phyloP scores from a whole-genome alignment of 805 yeast genomes.

The Yarrowia deformans region DNA sequence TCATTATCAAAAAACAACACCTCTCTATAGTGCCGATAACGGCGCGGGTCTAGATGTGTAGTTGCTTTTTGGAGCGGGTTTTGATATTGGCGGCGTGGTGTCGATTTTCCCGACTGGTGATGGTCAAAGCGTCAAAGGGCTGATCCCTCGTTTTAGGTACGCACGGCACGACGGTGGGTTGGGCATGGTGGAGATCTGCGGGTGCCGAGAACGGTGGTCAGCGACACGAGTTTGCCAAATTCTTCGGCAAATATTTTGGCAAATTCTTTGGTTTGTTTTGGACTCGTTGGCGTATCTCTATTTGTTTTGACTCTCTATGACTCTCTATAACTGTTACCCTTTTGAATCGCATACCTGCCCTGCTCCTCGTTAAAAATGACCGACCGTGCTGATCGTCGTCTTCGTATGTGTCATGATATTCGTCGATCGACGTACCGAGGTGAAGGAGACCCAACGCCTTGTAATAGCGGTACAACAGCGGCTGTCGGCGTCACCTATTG shows the following conservation, averaged over 20 bases:
- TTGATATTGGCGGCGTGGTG: no score
- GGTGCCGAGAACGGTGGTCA: no score
- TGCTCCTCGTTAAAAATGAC: neutral
- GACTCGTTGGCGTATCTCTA: neutral
- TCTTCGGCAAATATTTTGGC: no score
- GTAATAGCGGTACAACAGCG: no score
- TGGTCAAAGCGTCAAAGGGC: neutral
- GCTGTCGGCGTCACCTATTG: neutral
- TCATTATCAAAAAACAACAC: neutral
- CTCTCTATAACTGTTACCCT: no score
- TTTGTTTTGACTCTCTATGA: no score
- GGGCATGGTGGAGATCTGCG: neutral
- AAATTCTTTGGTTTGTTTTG: neutral
- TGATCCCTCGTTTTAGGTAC: neutral
- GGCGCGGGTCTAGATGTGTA: neutral
- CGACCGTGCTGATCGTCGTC: neutral
- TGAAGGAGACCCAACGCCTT: no score
- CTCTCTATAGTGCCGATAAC: neutral
- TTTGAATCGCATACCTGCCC: no score
- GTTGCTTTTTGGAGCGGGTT: neutral
- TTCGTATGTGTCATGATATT: conserved; percentile 14
- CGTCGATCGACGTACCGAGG: neutral
- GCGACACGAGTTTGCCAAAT: no score
- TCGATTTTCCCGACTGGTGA: no score
- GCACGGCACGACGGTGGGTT: neutral